Evolutionary conservation across 768 basidiomycete species (phyloP).

Genomic region (Kwoniella sp.): DNA sequence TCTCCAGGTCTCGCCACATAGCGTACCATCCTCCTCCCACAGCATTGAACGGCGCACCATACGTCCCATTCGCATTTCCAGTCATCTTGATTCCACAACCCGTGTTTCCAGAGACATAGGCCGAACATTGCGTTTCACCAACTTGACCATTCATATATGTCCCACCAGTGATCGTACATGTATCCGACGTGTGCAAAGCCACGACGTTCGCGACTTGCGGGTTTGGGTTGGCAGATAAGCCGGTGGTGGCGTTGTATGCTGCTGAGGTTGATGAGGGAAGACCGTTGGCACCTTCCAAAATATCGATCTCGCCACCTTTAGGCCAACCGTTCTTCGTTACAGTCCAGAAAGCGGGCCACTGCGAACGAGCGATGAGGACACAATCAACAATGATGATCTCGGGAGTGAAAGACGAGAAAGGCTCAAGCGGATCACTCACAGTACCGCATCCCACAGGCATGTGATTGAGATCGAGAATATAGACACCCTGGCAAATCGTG

Average conservation of each 20-base stretch:
- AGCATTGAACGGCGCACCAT: slow-evolving; percentile 41
- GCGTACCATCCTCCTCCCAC: slow-evolving; percentile 67
- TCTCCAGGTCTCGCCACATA: slow-evolving; percentile 48
- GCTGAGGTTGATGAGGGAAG: slow-evolving; percentile 34
- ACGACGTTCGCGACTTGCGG: slow-evolving; percentile 24
- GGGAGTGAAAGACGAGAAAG: not conserved
- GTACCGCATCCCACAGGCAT: slow-evolving; percentile 56
- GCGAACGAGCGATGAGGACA: not conserved
- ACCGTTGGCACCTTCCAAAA: slow-evolving; percentile 54
- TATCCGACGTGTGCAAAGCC: slow-evolving; percentile 46
- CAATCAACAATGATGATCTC: not conserved
- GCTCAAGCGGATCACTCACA: slow-evolving; percentile 28
- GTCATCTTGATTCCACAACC: slow-evolving; percentile 64
- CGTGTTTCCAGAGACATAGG: slow-evolving; percentile 61
- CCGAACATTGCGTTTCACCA: slow-evolving; percentile 42
- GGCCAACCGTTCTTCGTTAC: slow-evolving; percentile 50
- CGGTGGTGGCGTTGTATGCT: slow-evolving; percentile 43
- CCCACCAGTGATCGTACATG: slow-evolving; percentile 26
- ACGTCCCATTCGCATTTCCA: slow-evolving; percentile 28
- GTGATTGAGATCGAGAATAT: slow-evolving; percentile 53
- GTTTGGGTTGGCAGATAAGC: slow-evolving; percentile 16
- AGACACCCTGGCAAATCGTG: slow-evolving; percentile 43
- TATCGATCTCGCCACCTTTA: slow-evolving; percentile 54
- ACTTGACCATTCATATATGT: slow-evolving; percentile 41
- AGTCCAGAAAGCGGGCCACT: slow-evolving; percentile 57